Evolutionary conservation across 345 rosid species (phyloP).

Genomic region (Litchi chinensis): DNA sequence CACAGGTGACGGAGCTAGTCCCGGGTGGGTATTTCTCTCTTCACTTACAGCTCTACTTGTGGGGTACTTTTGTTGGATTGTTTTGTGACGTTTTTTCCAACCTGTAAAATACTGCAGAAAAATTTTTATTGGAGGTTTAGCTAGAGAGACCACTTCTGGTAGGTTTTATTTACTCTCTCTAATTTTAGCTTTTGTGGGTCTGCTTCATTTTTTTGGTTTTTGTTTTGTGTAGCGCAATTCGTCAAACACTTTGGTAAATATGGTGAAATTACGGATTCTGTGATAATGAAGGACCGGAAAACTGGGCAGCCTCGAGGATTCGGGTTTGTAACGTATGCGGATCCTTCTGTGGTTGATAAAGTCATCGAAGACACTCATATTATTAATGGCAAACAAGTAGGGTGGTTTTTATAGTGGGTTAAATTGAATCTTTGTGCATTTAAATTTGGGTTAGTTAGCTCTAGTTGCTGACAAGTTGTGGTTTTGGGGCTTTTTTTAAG

Average conservation of each 20-base stretch:
- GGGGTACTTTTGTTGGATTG: background rate
- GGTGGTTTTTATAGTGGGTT: constrained; percentile 8
- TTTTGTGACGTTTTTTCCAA: constrained; percentile 14
- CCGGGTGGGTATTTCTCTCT: constrained; percentile 46
- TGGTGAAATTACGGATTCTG: constrained; percentile 94
- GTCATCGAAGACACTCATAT: constrained; percentile 78
- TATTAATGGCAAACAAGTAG: constrained; percentile 86
- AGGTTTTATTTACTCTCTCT: constrained; percentile 35
- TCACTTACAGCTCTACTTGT: background rate
- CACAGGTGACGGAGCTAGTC: constrained; percentile 69
- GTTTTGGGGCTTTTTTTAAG: constrained; percentile 36
- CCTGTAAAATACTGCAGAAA: constrained; percentile 63
- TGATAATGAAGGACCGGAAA: constrained; percentile 91
- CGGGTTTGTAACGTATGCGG: constrained; percentile 93
- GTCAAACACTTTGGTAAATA: constrained; percentile 78
- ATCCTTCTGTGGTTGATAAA: constrained; percentile 82
- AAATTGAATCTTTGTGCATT: background rate
- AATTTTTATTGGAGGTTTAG: constrained; percentile 86
- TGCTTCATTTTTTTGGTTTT: constrained; percentile 13
- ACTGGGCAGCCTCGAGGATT: constrained; percentile 97
- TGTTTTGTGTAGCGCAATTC: constrained; percentile 64
- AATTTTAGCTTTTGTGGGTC: constrained; percentile 27
- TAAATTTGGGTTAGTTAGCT: background rate
- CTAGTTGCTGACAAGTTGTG: constrained; percentile 1
- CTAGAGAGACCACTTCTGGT: constrained; percentile 79